Percentiles rank a stretch among this genome's conserved stretches.
Evolutionary conservation across 106 monocot species (phyloP).

Genomic region (Platanthera zijinensis): DNA sequence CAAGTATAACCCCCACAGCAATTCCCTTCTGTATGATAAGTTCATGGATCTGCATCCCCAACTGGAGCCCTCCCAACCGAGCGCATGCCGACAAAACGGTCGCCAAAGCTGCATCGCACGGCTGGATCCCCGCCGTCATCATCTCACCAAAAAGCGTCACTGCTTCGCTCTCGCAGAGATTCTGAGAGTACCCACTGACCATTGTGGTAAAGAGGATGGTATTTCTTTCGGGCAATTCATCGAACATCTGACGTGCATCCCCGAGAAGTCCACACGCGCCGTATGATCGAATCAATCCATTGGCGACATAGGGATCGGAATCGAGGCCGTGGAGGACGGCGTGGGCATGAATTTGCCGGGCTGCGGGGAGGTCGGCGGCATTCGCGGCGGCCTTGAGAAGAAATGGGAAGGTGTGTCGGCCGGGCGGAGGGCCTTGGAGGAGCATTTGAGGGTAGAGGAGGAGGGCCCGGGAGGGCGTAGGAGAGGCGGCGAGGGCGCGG

Average conservation of each 20-base stretch:
- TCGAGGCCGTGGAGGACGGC: slow-evolving; percentile 35
- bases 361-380: background rate
- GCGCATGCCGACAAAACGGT: slow-evolving; percentile 64
- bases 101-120: slow-evolving; percentile 41
- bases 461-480: slow-evolving; percentile 33
- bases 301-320: slow-evolving; percentile 41
- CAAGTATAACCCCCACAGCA: slow-evolving; percentile 48
- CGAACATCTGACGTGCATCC: slow-evolving; percentile 45
- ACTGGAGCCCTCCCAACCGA: slow-evolving; percentile 37
- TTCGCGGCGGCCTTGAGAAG: slow-evolving; percentile 57
- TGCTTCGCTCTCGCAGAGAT: slow-evolving; percentile 22
- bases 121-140: slow-evolving; percentile 38
- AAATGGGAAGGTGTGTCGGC: slow-evolving; percentile 81
- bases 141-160: slow-evolving; percentile 38
- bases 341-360: slow-evolving; percentile 48
- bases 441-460: slow-evolving; percentile 34
- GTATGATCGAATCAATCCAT: slow-evolving; percentile 45
- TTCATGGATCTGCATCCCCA: slow-evolving; percentile 39
- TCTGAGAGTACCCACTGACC: slow-evolving; percentile 56
- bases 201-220: slow-evolving; percentile 60
- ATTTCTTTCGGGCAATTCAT: slow-evolving; percentile 37
- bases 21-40: slow-evolving; percentile 33
- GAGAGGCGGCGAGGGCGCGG: slow-evolving; percentile 41
- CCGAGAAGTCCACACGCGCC: slow-evolving; percentile 9
- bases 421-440: slow-evolving; percentile 22